Conservation (phyloP, 805 yeast species). For the Pichia manshurica region DNA sequence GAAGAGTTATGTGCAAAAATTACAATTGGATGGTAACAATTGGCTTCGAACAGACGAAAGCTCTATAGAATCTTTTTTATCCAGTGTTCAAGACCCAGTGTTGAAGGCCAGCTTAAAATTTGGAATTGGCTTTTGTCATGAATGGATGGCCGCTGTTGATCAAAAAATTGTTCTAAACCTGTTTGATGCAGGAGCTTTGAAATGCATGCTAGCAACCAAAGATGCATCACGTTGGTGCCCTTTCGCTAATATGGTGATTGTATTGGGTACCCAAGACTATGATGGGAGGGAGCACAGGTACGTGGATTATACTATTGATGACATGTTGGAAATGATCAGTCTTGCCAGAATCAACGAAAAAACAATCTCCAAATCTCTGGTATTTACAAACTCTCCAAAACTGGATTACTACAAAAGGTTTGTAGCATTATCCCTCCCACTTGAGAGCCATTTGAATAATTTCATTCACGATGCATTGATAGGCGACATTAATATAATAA, state of each 20-base stretch:
- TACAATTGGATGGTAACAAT: conserved; percentile 31
- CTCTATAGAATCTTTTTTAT: conserved; percentile 37
- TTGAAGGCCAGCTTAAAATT: conserved; percentile 39
- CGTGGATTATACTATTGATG: conserved; percentile 61
- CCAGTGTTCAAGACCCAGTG: conserved; percentile 41
- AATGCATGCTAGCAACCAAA: conserved; percentile 54
- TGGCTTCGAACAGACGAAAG: conserved; percentile 37
- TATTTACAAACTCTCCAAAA: conserved; percentile 53
- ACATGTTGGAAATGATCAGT: conserved; percentile 61
- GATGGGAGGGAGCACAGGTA: conserved; percentile 72
- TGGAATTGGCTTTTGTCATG: conserved; percentile 64
- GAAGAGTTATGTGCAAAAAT: conserved; percentile 34
- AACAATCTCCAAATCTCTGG: conserved; percentile 38
- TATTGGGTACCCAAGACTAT: conserved; percentile 64
- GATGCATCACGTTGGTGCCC: conserved; percentile 52
- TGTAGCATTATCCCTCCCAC: conserved; percentile 67
- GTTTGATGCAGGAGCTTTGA: conserved; percentile 43
- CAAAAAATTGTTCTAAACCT: conserved; percentile 48
- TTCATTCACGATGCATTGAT: conserved; percentile 62
- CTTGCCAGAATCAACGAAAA: conserved; percentile 29
- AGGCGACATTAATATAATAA: conserved; percentile 64
- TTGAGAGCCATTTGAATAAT: conserved; percentile 67
- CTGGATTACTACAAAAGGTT: conserved; percentile 65
- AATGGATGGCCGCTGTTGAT: conserved; percentile 53
- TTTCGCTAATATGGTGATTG: conserved; percentile 46